phyloP scores from a whole-genome alignment of 148 eudicot species.

The Arctostaphylos glauca region DNA sequence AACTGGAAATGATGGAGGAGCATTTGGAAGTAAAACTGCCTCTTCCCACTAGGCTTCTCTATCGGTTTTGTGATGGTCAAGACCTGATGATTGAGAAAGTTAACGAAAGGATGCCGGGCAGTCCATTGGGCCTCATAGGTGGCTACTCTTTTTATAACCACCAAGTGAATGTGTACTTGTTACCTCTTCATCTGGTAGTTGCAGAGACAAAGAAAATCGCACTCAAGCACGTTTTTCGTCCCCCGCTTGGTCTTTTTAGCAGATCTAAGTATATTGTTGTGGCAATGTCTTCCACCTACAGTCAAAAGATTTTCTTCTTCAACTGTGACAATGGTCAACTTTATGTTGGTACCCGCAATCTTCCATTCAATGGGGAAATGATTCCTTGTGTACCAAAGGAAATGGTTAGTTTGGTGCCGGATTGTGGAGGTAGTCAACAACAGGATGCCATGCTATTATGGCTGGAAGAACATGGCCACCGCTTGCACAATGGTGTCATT shows the following conservation, averaged over 20 bases:
- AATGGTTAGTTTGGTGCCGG: constrained; percentile 38
- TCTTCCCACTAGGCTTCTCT: constrained; percentile 67
- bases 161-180: constrained; percentile 58
- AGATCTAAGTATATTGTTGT: constrained; percentile 50
- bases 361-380: constrained; percentile 58
- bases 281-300: constrained; percentile 44
- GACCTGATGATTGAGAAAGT: constrained; percentile 26
- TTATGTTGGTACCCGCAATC: constrained; percentile 67
- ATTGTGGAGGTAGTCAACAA: constrained; percentile 27
- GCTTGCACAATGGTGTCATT: constrained; percentile 63
- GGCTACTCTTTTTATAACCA: constrained; percentile 68
- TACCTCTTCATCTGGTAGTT: constrained; percentile 42
- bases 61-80: constrained; percentile 90
- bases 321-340: constrained; percentile 69
- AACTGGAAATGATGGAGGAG: constrained; percentile 52
- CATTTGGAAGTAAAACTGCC: constrained; percentile 68
- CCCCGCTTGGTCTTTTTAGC: too few relatives aligned
- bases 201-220: constrained; percentile 30
- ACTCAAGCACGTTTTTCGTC: constrained; percentile 29
- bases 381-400: constrained; percentile 80
- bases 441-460: constrained; percentile 81
- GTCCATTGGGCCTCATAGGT: constrained; percentile 72
- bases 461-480: constrained; percentile 89
- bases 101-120: constrained; percentile 7
- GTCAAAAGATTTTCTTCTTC: constrained; percentile 54